These are phyloP conservation scores for Colletotrichum sp. DNA, from an alignment of 2,329 filamentous ascomycete species.

Conservation along the genomic window DNA sequence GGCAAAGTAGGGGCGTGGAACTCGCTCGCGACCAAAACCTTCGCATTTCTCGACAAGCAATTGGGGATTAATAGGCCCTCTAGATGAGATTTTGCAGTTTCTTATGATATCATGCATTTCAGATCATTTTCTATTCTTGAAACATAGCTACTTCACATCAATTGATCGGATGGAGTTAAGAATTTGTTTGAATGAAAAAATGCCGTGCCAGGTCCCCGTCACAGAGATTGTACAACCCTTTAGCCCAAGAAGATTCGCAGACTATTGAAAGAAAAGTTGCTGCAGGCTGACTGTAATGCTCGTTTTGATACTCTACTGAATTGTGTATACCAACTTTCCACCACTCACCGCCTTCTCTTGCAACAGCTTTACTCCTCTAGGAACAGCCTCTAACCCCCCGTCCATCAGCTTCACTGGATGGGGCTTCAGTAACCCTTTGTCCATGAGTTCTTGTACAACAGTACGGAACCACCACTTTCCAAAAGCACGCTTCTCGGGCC, in stretches of 20 bases:
- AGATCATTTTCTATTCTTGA: accelerated
- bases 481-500: neutral
- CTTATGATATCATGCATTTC: neutral
- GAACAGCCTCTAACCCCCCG: neutral
- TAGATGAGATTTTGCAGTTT: neutral
- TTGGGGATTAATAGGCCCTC: neutral
- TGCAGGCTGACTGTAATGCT: neutral
- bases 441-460: neutral
- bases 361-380: neutral
- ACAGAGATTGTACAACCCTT: no score
- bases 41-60: neutral
- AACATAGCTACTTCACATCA: neutral
- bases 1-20: neutral
- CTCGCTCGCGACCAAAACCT: neutral
- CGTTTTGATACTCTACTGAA: neutral
- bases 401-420: neutral
- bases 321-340: neutral
- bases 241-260: no score
- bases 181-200: neutral
- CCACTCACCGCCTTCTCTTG: neutral
- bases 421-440: neutral
- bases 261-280: no score
- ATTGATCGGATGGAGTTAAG: neutral
- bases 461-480: neutral
- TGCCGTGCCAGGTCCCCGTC: no score